Percentiles rank a stretch among this genome's conserved stretches.
phyloP scores from a whole-genome alignment of 306 rosid species.

The Oxytropis ochrocephala region DNA sequence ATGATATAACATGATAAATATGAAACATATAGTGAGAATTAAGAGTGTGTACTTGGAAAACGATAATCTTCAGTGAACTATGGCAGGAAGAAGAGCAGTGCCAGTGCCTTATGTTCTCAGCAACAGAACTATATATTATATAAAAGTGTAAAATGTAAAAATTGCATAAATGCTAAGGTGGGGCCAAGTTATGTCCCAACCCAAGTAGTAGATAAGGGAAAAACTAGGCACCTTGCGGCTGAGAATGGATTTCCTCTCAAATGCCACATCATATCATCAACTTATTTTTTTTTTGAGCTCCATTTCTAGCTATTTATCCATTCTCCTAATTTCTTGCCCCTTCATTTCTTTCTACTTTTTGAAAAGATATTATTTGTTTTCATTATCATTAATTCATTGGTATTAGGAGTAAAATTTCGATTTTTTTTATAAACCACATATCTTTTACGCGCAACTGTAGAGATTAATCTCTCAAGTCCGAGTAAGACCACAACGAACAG shows the following conservation, averaged over 20 bases:
- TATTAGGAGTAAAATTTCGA: no score
- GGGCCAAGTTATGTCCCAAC: slow-evolving; percentile 25
- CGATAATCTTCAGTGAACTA: neutral
- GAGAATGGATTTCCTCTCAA: slow-evolving; percentile 12
- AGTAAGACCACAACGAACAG: no score
- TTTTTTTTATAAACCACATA: no score
- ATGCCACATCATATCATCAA: neutral
- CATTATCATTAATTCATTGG: no score
- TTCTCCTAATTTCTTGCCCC: slow-evolving; percentile 5
- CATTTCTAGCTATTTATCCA: neutral
- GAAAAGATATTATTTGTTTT: neutral
- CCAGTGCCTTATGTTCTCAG: neutral
- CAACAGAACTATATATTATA: slow-evolving; percentile 13
- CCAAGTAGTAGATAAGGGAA: slow-evolving; percentile 63
- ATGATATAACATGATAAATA: neutral
- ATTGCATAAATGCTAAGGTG: slow-evolving; percentile 9
- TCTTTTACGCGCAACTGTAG: no score
- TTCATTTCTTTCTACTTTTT: neutral
- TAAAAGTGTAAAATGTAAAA: slow-evolving; percentile 1
- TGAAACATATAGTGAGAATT: neutral
- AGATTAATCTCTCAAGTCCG: no score
- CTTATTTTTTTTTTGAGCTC: neutral
- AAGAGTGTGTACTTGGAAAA: slow-evolving; percentile 18
- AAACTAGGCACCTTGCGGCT: slow-evolving; percentile 29
- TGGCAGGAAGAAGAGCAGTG: slow-evolving; percentile 14